These are phyloP conservation scores for Hibiscus trionum DNA, from an alignment of 345 rosid genomes.

Conservation along the genomic window DNA sequence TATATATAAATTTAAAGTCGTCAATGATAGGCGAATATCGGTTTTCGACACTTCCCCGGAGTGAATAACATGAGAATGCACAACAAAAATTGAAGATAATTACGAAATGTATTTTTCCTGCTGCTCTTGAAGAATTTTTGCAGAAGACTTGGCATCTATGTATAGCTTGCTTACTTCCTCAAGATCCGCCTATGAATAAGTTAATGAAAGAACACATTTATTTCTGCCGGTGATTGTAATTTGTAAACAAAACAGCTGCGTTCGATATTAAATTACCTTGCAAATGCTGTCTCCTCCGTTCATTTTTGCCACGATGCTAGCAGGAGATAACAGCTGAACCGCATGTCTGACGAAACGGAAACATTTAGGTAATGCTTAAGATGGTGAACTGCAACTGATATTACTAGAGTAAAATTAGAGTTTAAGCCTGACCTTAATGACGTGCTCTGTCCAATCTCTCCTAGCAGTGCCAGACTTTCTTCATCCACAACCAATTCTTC, in stretches of 20 bases:
- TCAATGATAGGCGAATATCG: too few relatives aligned
- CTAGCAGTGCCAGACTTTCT: conserved; percentile 79
- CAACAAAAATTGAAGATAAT: not conserved
- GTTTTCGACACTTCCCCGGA: too few relatives aligned
- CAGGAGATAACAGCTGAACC: conserved; percentile 87
- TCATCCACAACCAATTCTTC: conserved; percentile 83
- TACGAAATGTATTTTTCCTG: conserved; percentile 81
- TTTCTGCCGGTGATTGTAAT: not conserved
- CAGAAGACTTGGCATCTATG: conserved; percentile 91
- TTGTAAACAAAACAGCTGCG: not conserved
- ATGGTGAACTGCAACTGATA: conserved; percentile 1
- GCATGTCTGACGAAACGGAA: conserved; percentile 58
- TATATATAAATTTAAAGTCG: too few relatives aligned
- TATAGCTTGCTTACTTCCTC: conserved; percentile 74
- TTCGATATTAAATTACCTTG: conserved; percentile 46
- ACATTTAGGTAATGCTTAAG: not conserved
- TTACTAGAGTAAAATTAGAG: not conserved
- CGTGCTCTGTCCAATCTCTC: conserved; percentile 75
- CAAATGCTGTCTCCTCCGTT: conserved; percentile 83
- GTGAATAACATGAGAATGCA: too few relatives aligned
- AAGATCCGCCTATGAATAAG: conserved; percentile 56
- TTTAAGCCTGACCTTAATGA: conserved; percentile 57
- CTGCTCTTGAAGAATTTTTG: conserved; percentile 82
- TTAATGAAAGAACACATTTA: not conserved
- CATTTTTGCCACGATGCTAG: conserved; percentile 84